These are phyloP conservation scores for Paramecium bursaria DNA, from an alignment of 73 alveolate species.

Conservation along the genomic window DNA sequence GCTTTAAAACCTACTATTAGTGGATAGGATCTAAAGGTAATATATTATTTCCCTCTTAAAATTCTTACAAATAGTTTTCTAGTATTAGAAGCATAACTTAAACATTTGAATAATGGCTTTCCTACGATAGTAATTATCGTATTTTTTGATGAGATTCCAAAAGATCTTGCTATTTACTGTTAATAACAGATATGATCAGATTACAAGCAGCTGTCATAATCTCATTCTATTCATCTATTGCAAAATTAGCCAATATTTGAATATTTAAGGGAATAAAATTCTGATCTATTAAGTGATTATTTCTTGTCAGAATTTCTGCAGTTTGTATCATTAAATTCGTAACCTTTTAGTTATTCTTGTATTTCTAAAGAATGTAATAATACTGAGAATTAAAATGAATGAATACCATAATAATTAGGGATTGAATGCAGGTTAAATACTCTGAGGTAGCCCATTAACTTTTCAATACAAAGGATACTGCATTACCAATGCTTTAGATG, in stretches of 20 bases:
- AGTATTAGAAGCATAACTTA: conserved; percentile 31
- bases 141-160: neutral
- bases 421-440: conserved; percentile 39
- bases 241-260: conserved; percentile 14
- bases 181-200: conserved; percentile 23
- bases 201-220: conserved; percentile 69
- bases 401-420: conserved; percentile 46
- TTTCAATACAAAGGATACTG: neutral
- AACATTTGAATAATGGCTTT: conserved; percentile 7
- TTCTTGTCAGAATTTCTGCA: conserved; percentile 59
- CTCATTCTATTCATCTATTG: conserved; percentile 67
- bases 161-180: conserved; percentile 5
- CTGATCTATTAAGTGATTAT: conserved; percentile 25
- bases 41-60: too few relatives aligned
- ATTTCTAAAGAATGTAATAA: neutral
- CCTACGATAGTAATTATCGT: neutral
- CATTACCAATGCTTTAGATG: neutral
- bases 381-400: neutral
- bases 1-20: too few relatives aligned
- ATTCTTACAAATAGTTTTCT: too few relatives aligned
- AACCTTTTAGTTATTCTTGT: conserved; percentile 29
- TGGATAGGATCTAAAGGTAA: too few relatives aligned
- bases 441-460: conserved; percentile 47
- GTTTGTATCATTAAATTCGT: conserved; percentile 53
- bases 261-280: conserved; percentile 51